Conservation (phyloP, 2,329 filamentous ascomycete species). For the Talaromyces verruculosus region DNA sequence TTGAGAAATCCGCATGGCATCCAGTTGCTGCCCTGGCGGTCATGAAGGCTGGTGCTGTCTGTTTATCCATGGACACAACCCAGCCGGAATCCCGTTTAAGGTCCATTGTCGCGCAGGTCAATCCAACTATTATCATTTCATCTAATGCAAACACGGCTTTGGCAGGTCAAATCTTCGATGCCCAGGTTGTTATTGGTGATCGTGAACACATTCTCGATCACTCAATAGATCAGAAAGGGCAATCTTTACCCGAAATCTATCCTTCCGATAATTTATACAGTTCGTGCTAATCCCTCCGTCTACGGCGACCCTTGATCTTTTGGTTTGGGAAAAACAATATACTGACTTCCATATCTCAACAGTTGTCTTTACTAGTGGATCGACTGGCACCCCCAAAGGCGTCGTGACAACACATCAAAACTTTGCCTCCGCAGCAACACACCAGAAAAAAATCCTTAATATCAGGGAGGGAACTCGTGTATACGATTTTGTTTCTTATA, state of each 20-base stretch:
- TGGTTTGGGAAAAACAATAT: not conserved
- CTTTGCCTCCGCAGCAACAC: conserved; percentile 11
- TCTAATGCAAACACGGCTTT: not conserved
- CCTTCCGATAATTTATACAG: conserved; percentile 7
- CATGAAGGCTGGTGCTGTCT: conserved; percentile 15
- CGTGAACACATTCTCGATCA: not conserved
- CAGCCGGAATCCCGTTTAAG: conserved; percentile 14
- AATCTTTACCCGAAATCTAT: not conserved
- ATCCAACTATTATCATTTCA: not conserved
- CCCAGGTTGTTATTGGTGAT: conserved; percentile 1
- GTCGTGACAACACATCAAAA: conserved; percentile 52
- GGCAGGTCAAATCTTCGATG: not conserved
- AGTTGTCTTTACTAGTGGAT: conserved; percentile 90
- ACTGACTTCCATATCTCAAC: not conserved
- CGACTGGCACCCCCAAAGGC: conserved; percentile 84
- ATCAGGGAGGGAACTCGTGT: not conserved
- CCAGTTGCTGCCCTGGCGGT: conserved; percentile 16
- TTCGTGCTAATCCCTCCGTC: not conserved
- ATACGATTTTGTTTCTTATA: conserved; percentile 18
- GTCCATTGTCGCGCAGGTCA: conserved; percentile 10
- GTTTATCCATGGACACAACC: conserved; percentile 15
- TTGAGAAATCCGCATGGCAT: conserved; percentile 23
- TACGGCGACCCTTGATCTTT: too few species aligned
- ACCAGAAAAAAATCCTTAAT: conserved; percentile 7
- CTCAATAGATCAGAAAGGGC: not conserved